Conservation (phyloP, 2,329 filamentous ascomycete species). For the Botrytis squamosa region DNA sequence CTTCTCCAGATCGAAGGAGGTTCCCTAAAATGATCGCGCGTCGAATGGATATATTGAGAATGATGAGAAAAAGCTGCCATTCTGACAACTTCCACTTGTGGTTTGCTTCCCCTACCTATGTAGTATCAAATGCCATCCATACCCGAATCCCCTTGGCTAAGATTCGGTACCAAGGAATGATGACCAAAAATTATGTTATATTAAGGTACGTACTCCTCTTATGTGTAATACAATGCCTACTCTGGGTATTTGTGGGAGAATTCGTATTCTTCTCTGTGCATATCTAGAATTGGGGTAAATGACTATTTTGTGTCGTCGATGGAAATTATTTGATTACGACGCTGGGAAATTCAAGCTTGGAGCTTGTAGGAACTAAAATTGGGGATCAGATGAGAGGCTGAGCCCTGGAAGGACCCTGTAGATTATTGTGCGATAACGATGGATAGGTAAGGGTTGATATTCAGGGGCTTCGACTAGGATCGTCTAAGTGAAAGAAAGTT, state of each 20-base stretch:
- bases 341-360: neutral
- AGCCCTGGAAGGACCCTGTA: neutral
- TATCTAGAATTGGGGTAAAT: neutral
- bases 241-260: neutral
- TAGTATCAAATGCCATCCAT: slow-evolving; percentile 7
- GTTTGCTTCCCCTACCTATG: neutral
- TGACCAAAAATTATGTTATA: neutral
- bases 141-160: neutral
- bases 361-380: neutral
- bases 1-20: slow-evolving; percentile 34
- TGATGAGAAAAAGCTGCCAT: slow-evolving; percentile 30
- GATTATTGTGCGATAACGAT: neutral
- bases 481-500: neutral
- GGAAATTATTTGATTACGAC: slow-evolving; percentile 3
- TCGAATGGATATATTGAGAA: slow-evolving; percentile 29
- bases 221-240: neutral
- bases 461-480: neutral
- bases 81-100: slow-evolving; percentile 1
- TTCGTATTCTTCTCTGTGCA: neutral
- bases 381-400: neutral
- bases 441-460: slow-evolving; percentile 12
- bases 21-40: slow-evolving; percentile 34
- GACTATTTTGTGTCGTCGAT: neutral
- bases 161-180: slow-evolving; percentile 1
- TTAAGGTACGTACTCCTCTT: neutral